phyloP scores from a whole-genome alignment of 2,329 filamentous ascomycete species.

The Penicillium sp. region DNA sequence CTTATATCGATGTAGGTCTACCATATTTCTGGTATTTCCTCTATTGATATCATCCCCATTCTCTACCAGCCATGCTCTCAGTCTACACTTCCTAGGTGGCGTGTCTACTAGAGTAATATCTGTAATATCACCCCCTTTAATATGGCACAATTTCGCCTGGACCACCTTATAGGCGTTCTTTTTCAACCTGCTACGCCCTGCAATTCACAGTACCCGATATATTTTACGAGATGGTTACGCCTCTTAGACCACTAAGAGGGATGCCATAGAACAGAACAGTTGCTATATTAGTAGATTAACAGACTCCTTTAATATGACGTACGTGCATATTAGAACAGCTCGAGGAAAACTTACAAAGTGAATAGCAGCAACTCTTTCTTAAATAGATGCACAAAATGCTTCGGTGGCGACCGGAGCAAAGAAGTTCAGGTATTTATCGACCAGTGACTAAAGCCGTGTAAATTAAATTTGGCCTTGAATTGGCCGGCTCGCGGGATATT shows the following conservation, averaged over 20 bases:
- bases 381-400: constrained; percentile 21
- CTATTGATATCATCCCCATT: background rate
- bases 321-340: constrained; percentile 12
- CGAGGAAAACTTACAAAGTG: constrained; percentile 11
- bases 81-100: no score
- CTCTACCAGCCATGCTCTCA: no score
- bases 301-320: constrained; percentile 17
- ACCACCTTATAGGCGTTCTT: no score
- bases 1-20: background rate
- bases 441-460: no score
- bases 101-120: no score
- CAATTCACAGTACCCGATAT: no score
- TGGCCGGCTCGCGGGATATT: background rate
- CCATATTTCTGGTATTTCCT: background rate
- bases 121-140: no score
- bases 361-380: constrained; percentile 14
- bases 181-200: no score
- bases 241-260: constrained; percentile 25
- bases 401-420: constrained; percentile 12
- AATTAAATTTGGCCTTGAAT: background rate
- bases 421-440: no score
- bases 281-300: constrained; percentile 8
- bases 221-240: no score
- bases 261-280: constrained; percentile 30
- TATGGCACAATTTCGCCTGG: no score